These are phyloP conservation scores for Bipolaris victoriae DNA, from an alignment of 2,329 filamentous ascomycete species.

Conservation along the genomic window DNA sequence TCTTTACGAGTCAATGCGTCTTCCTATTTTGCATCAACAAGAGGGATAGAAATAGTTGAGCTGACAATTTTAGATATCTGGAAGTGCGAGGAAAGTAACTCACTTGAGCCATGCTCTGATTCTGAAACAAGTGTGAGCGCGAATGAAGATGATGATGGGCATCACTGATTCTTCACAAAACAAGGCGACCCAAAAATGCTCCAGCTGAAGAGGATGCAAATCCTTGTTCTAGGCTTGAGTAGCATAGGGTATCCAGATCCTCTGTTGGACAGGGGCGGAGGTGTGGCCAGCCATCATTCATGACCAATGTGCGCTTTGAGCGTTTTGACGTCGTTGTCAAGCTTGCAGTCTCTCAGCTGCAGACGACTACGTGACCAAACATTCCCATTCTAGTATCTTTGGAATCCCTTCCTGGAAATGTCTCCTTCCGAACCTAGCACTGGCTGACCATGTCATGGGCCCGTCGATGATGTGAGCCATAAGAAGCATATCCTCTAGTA, in stretches of 20 bases:
- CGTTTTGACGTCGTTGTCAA: not conserved
- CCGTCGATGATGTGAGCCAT: constrained; percentile 17
- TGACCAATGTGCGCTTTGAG: not conserved
- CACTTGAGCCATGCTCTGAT: not conserved
- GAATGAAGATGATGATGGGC: constrained; percentile 1
- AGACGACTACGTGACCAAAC: not conserved
- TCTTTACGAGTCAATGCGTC: constrained; percentile 13
- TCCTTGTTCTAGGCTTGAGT: not conserved
- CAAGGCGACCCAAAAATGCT: not conserved
- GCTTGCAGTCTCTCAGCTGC: not conserved
- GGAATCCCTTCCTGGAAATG: not conserved
- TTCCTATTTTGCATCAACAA: not conserved
- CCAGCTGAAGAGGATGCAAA: constrained; percentile 10
- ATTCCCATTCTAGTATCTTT: not conserved
- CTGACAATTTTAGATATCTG: not conserved
- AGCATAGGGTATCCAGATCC: not conserved
- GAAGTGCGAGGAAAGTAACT: not conserved
- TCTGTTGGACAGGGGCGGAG: not conserved
- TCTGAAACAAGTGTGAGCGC: not conserved
- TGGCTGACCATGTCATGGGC: constrained; percentile 4
- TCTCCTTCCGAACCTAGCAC: not conserved
- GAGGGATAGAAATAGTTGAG: not conserved
- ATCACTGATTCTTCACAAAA: not conserved
- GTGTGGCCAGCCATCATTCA: not conserved
- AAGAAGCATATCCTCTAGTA: constrained; percentile 29